phyloP scores from a whole-genome alignment of 257 asterid genomes.

The Lavandula angustifolia region DNA sequence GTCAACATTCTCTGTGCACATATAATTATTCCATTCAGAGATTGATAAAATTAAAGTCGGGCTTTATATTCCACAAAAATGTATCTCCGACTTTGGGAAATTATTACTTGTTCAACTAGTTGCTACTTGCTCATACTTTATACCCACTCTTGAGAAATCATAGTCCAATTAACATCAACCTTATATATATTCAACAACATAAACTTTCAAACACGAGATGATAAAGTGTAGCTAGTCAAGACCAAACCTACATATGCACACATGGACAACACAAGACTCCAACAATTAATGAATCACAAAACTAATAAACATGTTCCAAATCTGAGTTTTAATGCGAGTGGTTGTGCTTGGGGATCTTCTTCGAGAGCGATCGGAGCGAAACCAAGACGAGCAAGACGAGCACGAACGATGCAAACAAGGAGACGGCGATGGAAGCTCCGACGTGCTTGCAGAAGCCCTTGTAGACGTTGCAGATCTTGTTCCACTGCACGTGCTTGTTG shows the following conservation, averaged over 20 bases:
- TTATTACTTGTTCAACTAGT: too few relatives aligned
- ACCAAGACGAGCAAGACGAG: conserved; percentile 56
- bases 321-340: conserved; percentile 17
- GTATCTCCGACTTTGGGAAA: too few relatives aligned
- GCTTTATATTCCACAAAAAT: neutral
- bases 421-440: conserved; percentile 55
- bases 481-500: conserved; percentile 56
- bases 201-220: neutral
- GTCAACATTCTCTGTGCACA: too few relatives aligned
- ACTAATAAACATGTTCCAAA: neutral
- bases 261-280: conserved; percentile 24
- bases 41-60: neutral
- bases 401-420: conserved; percentile 54
- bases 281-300: neutral
- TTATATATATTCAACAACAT: neutral
- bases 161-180: neutral
- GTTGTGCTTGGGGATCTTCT: conserved; percentile 61
- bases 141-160: too few relatives aligned
- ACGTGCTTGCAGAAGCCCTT: conserved; percentile 62
- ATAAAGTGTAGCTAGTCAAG: conserved; percentile 10
- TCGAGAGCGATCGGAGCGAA: conserved; percentile 58
- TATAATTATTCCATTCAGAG: neutral
- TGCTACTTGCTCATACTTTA: neutral
- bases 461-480: conserved; percentile 52
- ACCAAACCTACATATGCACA: conserved; percentile 37